Percentiles rank a stretch among this genome's conserved stretches.
Evolutionary conservation across 2,329 filamentous ascomycete genomes (phyloP).

Genomic region (Gremmenia infestans): DNA sequence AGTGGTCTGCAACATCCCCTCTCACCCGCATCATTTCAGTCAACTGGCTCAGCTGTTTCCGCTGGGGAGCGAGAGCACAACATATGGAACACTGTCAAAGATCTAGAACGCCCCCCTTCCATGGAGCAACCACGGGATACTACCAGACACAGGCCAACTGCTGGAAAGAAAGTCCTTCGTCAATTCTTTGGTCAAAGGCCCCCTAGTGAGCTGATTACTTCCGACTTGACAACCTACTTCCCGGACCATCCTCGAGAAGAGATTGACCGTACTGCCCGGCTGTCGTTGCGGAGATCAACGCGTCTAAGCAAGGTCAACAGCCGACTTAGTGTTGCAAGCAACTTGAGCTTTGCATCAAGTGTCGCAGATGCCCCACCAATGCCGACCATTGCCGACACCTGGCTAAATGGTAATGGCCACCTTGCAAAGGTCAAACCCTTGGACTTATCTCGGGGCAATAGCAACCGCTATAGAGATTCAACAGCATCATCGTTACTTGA

Average conservation of each 20-base stretch:
- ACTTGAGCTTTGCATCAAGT: conserved; percentile 86
- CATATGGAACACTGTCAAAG: conserved; percentile 53
- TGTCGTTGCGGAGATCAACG: conserved; percentile 86
- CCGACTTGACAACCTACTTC: conserved; percentile 95
- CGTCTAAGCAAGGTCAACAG: conserved; percentile 90
- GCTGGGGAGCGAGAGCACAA: conserved; percentile 61
- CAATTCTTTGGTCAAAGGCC: conserved; percentile 89
- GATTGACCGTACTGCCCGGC: conserved; percentile 89
- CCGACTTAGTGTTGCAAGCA: conserved; percentile 89
- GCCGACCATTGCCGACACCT: conserved; percentile 90
- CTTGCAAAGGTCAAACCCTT: conserved; percentile 44
- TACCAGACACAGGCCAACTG: conserved; percentile 18
- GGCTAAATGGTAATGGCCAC: conserved; percentile 64
- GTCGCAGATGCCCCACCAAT: conserved; percentile 90
- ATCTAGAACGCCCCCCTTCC: conserved; percentile 52
- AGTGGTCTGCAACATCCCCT: conserved; percentile 77
- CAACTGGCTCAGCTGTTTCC: conserved; percentile 27
- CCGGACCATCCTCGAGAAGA: conserved; percentile 90
- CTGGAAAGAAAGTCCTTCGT: conserved; percentile 57
- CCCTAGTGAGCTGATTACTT: conserved; percentile 94
- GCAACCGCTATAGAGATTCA: conserved; percentile 71
- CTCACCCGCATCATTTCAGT: conserved; percentile 68
- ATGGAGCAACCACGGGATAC: conserved; percentile 31
- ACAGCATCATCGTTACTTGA: conserved; percentile 85
- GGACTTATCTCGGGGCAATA: conserved; percentile 35